Evolutionary conservation across 2,329 filamentous ascomycete genomes (phyloP), one percentile per base, ranked within the genome.

Genomic region (Phialocephala subalpina): DNA sequence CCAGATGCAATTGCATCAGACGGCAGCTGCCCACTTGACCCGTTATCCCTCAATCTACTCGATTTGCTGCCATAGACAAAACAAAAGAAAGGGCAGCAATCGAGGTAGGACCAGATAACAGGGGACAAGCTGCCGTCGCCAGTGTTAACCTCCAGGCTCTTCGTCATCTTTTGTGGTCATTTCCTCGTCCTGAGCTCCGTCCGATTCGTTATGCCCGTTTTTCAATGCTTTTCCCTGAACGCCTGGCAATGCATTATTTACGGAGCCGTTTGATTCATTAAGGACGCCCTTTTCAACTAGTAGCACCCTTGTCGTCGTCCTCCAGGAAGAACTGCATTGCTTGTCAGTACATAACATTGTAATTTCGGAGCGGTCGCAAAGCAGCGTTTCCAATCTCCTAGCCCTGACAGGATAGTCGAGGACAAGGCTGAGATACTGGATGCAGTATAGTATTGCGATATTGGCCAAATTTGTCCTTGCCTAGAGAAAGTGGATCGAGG

Each of bases 241-340:
- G 76, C 75, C 76, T 68, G 62, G 57, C 58, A 72, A 76, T 77
- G 74, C 73, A 73, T 69, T 64, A 58, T 70, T 63, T 57, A 63
- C 63, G 64, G 63, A 63, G 61, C 72, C 71, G 65, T 67, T 66
- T 69, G 82, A 77, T 73, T 81, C 78, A 74, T 83, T 75, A 74
- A 82, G 79, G 78, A 85, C 78, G 85, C 84, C 86, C 84, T 87
- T 84, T 93, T 87, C 82, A 85, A 81, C 81, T 83, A 77, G 56
- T 72, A 53, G 66, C 62, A 38, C 81, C 82, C 77, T 86, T 83
- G 61, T 86, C n/a, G 25, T 53, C 81, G 77, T 97, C 94, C 80
- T 98, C 95, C 80, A 98, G 81, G 92, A 98, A 98, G 90, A 97
- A 97, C 90, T 93, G 27, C 60, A n/a, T 29, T 55, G 73, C 53